phyloP scores from a whole-genome alignment of 169 alveolate genomes.

The Cryptosporidium sp. region DNA sequence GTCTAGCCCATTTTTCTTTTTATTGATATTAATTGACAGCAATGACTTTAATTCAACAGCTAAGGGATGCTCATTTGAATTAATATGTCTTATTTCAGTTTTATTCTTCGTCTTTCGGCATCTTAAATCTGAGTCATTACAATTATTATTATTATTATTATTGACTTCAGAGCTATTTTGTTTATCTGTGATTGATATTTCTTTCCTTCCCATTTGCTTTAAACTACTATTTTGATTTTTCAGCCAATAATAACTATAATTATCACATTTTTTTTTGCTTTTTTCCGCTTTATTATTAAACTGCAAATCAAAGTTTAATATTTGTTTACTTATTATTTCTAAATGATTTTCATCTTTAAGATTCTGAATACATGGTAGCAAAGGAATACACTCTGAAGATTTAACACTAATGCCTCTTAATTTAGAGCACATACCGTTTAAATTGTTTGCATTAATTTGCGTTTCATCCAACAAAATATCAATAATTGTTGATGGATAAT shows the following conservation, averaged over 20 bases:
- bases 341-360: background rate
- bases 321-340: background rate
- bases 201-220: background rate
- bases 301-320: background rate
- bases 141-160: background rate
- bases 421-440: conserved; percentile 43
- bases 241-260: background rate
- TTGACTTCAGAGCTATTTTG: background rate
- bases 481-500: conserved; percentile 1
- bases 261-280: background rate
- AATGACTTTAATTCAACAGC: background rate
- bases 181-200: background rate
- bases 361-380: conserved; percentile 13
- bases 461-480: conserved; percentile 35
- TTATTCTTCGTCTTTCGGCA: background rate
- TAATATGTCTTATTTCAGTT: background rate
- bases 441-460: conserved; percentile 25
- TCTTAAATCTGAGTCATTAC: background rate
- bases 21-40: background rate
- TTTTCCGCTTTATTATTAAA: background rate
- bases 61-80: background rate
- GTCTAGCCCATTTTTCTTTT: background rate
- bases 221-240: background rate
- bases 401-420: conserved; percentile 15
- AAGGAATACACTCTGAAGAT: conserved; percentile 39